Percentiles rank a stretch among this genome's conserved stretches.
phyloP scores from a whole-genome alignment of 139 green algal genomes.

The Ulvella scutata region DNA sequence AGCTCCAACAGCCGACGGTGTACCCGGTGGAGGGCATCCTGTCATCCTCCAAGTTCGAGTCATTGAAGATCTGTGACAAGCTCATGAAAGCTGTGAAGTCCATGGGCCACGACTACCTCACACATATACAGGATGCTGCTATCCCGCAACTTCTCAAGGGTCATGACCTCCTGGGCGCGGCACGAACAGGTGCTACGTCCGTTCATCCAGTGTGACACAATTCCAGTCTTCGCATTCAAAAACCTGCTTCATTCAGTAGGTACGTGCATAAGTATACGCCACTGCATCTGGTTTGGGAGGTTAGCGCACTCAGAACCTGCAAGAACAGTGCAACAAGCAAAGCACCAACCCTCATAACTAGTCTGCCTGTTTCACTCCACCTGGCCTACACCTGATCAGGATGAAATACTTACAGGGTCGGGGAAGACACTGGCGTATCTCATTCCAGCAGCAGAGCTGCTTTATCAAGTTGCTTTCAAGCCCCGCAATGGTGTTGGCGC shows the following conservation, averaged over 20 bases:
- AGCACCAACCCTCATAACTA: not conserved
- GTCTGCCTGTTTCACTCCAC: not conserved
- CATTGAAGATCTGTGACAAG: constrained; percentile 15
- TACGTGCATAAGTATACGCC: not conserved
- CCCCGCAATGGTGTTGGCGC: constrained; percentile 85
- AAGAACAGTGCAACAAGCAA: not conserved
- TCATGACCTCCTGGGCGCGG: constrained; percentile 84
- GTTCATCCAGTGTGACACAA: not conserved
- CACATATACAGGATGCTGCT: constrained; percentile 85
- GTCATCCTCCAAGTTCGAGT: constrained; percentile 14
- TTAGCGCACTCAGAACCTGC: not conserved
- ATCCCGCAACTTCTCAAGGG: constrained; percentile 84
- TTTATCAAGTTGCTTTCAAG: constrained; percentile 86
- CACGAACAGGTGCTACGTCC: constrained; percentile 55
- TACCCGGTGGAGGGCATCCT: not conserved
- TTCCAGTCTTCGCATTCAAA: not conserved
- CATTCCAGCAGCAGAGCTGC: constrained; percentile 79
- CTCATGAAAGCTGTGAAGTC: constrained; percentile 19
- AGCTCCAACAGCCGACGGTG: not conserved
- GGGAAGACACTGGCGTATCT: constrained; percentile 98
- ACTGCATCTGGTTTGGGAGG: not conserved
- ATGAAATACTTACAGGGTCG: constrained; percentile 39
- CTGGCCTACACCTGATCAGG: not conserved
- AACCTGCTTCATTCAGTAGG: not conserved
- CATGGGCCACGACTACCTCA: constrained; percentile 80